Evolutionary conservation across 2,329 filamentous ascomycete genomes (phyloP), one percentile per base, ranked within the genome.

Genomic region (Stagonosporopsis tanaceti): DNA sequence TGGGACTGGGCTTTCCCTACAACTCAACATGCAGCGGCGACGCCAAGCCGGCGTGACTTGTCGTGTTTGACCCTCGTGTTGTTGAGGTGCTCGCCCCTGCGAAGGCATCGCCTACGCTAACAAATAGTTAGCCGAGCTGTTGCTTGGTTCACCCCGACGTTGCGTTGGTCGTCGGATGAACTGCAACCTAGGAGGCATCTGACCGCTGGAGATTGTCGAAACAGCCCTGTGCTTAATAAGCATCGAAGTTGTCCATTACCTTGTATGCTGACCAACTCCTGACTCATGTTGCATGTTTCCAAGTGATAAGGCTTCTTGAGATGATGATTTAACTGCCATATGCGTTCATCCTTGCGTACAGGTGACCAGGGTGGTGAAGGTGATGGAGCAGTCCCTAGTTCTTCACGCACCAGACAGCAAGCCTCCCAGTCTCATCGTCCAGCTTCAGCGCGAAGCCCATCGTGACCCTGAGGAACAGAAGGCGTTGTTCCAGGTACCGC

Each of bases 381-480:
- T 34, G 32, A n/a, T 14, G 32, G 32, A 8, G 38, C 38, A 7
- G 12, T 20, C 17, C 7, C 61, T 51, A 73, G 25, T 57, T 67
- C 45, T 59, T 59, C 15, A 76, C 63, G 53, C 66, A 69, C 73
- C 72, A 76, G n/a, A 77, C 57, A 8, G 62, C 72, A 45, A 76
- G 35, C 48, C 72, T 60, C 2, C 67, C 73, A 32, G 67, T 63
- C 45, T 62, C 69, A 62, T 57, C 74, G 52, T 65, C 65, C 8
- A 76, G 69, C 17, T 77, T 78, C 81, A 85, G 84, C 1, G 83
- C 85, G 66, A 88, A 85, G 5, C 82, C 77, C 63, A 88, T 61
- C 15, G 81, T 85, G 8, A 86, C 64, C 15, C 85, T 78, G 46
- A 84, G 70, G 60, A 82, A 86, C 14, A 82, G 50, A 45, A 87